A percentile compares a stretch with the other conserved stretches of the same genome.
Conservation (phyloP, 345 rosid genomes). For the Anacardium occidentale region DNA sequence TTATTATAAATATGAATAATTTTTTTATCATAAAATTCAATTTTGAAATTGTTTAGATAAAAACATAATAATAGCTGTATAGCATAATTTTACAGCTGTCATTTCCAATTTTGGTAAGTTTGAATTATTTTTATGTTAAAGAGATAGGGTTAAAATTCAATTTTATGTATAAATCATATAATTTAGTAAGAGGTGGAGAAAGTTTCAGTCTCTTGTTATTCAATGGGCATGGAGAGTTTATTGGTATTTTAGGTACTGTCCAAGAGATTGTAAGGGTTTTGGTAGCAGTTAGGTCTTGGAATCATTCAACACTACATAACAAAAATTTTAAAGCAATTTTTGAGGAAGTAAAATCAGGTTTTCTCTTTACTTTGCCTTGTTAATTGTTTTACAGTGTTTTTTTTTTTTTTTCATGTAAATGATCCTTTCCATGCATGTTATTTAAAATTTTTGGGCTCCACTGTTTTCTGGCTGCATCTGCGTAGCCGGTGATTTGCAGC, state of each 20-base stretch:
- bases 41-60: no score
- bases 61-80: no score
- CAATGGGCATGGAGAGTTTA: background rate
- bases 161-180: no score
- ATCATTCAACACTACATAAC: background rate
- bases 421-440: background rate
- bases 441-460: background rate
- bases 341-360: constrained; percentile 13
- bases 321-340: background rate
- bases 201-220: background rate
- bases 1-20: no score
- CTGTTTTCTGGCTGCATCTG: background rate
- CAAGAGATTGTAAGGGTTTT: background rate
- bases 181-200: background rate
- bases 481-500: no score
- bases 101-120: background rate
- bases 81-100: background rate
- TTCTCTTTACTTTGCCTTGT: background rate
- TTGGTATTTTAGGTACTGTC: background rate
- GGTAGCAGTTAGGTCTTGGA: constrained; percentile 3
- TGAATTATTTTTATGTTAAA: no score
- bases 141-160: no score
- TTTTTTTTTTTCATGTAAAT: background rate
- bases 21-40: no score
- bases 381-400: background rate